phyloP scores from a whole-genome alignment of 805 yeast species.

The Nakazawaea laoshanensis region DNA sequence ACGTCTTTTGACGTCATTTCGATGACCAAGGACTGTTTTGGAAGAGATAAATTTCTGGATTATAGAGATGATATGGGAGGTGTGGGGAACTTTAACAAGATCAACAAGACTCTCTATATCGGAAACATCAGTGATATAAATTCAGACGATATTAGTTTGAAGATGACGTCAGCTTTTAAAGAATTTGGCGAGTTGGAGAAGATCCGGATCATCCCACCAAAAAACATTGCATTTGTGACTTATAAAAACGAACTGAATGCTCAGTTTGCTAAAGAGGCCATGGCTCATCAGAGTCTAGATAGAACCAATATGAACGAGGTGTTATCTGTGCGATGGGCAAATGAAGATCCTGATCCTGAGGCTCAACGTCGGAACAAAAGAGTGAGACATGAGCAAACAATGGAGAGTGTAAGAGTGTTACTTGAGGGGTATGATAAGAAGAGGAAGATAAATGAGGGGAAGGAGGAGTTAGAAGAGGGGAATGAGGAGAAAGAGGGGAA shows the following conservation, averaged over 20 bases:
- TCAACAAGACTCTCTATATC: conserved; percentile 71
- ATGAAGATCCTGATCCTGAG: conserved; percentile 74
- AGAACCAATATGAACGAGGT: conserved; percentile 48
- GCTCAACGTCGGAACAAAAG: conserved; percentile 44
- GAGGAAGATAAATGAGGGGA: conserved; percentile 16
- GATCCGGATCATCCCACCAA: conserved; percentile 49
- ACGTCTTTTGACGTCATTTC: conserved; percentile 47
- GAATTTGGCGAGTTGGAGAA: conserved; percentile 73
- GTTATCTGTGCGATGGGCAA: conserved; percentile 78
- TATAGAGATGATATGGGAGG: conserved; percentile 94
- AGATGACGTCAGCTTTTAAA: conserved; percentile 43
- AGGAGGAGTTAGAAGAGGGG: conserved; percentile 19
- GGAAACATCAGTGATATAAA: conserved; percentile 45
- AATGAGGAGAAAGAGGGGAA: conserved; percentile 12
- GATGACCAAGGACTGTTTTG: conserved; percentile 79
- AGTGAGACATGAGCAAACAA: conserved; percentile 41
- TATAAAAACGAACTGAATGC: conserved; percentile 65
- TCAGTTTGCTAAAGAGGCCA: conserved; percentile 93
- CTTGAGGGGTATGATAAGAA: conserved; percentile 26
- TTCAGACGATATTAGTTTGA: conserved; percentile 27
- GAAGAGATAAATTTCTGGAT: conserved; percentile 75
- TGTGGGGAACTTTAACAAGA: conserved; percentile 66
- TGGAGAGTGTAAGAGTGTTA: conserved; percentile 41
- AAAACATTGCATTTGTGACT: conserved; percentile 74
- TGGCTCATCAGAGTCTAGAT: conserved; percentile 69